Percentiles rank a stretch among this genome's conserved stretches.
These are phyloP conservation scores for Podila epicladia DNA, from an alignment of 192 early-diverging fungal genomes.

Conservation along the genomic window DNA sequence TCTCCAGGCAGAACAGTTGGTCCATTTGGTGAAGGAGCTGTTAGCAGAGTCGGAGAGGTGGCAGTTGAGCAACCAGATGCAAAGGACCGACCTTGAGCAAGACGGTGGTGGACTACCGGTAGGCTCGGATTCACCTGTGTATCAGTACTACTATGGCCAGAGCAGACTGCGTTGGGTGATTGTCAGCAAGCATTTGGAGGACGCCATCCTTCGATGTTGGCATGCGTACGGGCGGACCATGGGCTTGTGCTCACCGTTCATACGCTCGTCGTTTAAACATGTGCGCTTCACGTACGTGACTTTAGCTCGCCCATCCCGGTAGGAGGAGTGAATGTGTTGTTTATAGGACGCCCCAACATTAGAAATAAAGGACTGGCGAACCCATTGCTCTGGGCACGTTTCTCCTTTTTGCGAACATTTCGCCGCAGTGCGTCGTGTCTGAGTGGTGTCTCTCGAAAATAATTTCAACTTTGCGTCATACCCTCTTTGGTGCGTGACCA, in stretches of 20 bases:
- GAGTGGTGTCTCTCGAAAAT: too few species aligned
- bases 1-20: conserved; percentile 33
- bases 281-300: neutral
- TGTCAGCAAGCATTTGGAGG: conserved; percentile 31
- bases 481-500: too few species aligned
- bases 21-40: conserved; percentile 11
- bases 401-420: too few species aligned
- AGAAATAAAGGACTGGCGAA: neutral
- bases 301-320: neutral
- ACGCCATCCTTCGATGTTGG: conserved; percentile 16
- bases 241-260: neutral
- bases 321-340: too few species aligned
- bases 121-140: neutral
- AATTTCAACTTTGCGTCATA: too few species aligned
- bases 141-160: neutral
- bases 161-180: conserved; percentile 40
- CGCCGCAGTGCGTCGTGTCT: too few species aligned
- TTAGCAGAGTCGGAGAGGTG: conserved; percentile 7
- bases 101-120: neutral
- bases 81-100: neutral
- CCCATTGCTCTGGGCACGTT: too few species aligned
- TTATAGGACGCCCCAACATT: neutral
- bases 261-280: neutral
- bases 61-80: neutral
- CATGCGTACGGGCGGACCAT: conserved; percentile 1